phyloP scores from a whole-genome alignment of 2,329 filamentous ascomycete genomes.

The Cercospora sp. region DNA sequence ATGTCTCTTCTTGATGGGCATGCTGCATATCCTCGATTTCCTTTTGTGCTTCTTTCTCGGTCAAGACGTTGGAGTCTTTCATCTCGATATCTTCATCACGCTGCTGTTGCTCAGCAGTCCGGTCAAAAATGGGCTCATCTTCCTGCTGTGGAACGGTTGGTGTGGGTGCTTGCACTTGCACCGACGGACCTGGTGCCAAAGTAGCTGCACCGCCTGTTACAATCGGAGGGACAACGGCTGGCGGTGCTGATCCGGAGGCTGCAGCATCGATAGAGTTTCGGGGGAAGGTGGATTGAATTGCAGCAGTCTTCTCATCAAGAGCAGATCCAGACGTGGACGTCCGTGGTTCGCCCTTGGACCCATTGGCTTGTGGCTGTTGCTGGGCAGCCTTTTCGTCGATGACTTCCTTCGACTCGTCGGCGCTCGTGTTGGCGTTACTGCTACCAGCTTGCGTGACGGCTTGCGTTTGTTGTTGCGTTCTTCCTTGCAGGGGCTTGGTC shows the following conservation, averaged over 20 bases:
- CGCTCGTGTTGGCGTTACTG: constrained; percentile 46
- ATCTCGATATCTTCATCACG: constrained; percentile 63
- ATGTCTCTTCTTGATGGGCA: constrained; percentile 16
- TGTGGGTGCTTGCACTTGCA: constrained; percentile 48
- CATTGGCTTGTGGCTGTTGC: constrained; percentile 19
- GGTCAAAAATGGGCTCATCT: constrained; percentile 48
- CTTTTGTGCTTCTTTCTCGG: constrained; percentile 51
- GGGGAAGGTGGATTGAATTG: constrained; percentile 16
- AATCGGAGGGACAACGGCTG: constrained; percentile 6
- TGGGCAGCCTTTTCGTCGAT: constrained; percentile 47
- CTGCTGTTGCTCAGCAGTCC: constrained; percentile 51
- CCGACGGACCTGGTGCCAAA: constrained; percentile 38
- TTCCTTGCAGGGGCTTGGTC: constrained; percentile 41
- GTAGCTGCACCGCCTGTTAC: constrained; percentile 3
- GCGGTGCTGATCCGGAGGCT: neutral
- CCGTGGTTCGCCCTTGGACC: constrained; percentile 17
- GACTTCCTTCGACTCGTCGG: constrained; percentile 47
- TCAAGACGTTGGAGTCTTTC: constrained; percentile 52
- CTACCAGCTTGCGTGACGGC: constrained; percentile 52
- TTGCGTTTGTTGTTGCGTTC: constrained; percentile 44
- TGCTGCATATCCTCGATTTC: constrained; percentile 28
- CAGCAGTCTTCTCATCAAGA: constrained; percentile 23
- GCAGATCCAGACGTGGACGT: constrained; percentile 22
- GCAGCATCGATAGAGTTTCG: constrained; percentile 3
- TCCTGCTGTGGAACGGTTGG: constrained; percentile 45